phyloP scores from a whole-genome alignment of 192 early-diverging fungal genomes.

The Jimgerdemannia flammicorona region DNA sequence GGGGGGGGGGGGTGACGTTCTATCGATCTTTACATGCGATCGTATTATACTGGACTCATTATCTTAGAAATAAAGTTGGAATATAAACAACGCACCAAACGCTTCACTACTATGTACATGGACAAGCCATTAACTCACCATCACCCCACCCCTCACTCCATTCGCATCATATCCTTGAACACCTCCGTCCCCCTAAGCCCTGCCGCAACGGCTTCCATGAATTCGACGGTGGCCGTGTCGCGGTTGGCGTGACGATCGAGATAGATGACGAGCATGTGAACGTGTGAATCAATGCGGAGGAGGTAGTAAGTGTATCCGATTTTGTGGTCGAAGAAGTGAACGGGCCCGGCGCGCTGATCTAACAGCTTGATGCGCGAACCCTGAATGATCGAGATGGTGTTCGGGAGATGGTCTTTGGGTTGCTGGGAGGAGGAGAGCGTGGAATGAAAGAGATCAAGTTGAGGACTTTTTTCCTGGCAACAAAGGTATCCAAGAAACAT shows the following conservation, averaged over 20 bases:
- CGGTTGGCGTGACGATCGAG: constrained; percentile 40
- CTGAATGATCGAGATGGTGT: constrained; percentile 52
- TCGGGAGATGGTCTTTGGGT: constrained; percentile 47
- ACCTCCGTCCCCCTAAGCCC: background rate
- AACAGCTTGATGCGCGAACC: constrained; percentile 27
- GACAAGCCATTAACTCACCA: too few species aligned
- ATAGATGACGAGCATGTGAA: constrained; percentile 47
- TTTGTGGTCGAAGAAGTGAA: constrained; percentile 47
- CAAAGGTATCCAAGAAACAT: background rate
- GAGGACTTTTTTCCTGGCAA: too few species aligned
- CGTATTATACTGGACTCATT: too few species aligned
- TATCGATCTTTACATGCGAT: too few species aligned
- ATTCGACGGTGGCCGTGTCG: constrained; percentile 39
- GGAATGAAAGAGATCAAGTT: background rate
- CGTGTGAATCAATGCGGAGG: constrained; percentile 41
- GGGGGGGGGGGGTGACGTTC: too few species aligned
- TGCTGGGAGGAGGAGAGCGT: constrained; percentile 23
- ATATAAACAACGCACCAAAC: background rate
- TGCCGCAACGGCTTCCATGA: constrained; percentile 16
- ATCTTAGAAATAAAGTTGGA: background rate
- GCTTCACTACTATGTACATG: too few species aligned
- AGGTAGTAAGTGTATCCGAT: constrained; percentile 48
- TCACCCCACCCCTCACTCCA: background rate
- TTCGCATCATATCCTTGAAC: background rate
- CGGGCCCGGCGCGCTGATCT: constrained; percentile 27